A percentile compares a stretch with the other conserved stretches of the same genome.
Evolutionary conservation across 106 monocot genomes (phyloP).

Genomic region (Dioscorea dumetorum): DNA sequence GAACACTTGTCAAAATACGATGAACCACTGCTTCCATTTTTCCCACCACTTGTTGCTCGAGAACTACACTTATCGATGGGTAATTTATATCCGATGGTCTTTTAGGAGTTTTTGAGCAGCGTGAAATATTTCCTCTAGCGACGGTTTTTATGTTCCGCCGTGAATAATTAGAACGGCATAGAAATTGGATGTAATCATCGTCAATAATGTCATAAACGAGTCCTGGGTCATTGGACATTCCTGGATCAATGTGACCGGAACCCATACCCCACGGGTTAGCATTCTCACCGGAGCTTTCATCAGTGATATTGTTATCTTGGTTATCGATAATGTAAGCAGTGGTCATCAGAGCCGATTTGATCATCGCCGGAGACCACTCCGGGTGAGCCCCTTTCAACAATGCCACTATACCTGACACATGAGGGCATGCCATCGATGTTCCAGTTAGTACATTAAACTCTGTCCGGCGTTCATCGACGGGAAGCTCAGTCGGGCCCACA

Average conservation of each 20-base stretch:
- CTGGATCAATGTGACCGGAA: slow-evolving; percentile 24
- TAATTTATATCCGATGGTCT: slow-evolving; percentile 18
- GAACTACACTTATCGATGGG: slow-evolving; percentile 15
- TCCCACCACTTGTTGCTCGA: slow-evolving; percentile 5
- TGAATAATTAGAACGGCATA: slow-evolving; percentile 27
- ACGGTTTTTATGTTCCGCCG: not conserved
- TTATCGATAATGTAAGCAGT: slow-evolving; percentile 26
- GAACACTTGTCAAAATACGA: slow-evolving; percentile 15
- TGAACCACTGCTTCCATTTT: slow-evolving; percentile 2
- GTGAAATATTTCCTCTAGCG: not conserved
- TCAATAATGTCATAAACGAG: slow-evolving; percentile 17
- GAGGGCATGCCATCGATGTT: slow-evolving; percentile 49
- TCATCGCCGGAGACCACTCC: slow-evolving; percentile 37
- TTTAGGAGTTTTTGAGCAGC: not conserved
- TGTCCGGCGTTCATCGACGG: not conserved
- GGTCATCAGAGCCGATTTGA: slow-evolving; percentile 41
- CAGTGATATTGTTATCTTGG: slow-evolving; percentile 1
- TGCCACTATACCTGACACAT: slow-evolving; percentile 19
- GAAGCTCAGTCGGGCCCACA: slow-evolving; percentile 1
- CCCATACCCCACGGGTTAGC: slow-evolving; percentile 18
- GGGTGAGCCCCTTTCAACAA: slow-evolving; percentile 20
- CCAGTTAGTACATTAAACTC: slow-evolving; percentile 30
- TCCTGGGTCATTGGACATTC: slow-evolving; percentile 18
- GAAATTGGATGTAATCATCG: slow-evolving; percentile 20
- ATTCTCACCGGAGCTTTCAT: slow-evolving; percentile 11